These are phyloP conservation scores for Xylaria palmicola DNA, from an alignment of 495 filamentous ascomycete genomes.

Conservation along the genomic window DNA sequence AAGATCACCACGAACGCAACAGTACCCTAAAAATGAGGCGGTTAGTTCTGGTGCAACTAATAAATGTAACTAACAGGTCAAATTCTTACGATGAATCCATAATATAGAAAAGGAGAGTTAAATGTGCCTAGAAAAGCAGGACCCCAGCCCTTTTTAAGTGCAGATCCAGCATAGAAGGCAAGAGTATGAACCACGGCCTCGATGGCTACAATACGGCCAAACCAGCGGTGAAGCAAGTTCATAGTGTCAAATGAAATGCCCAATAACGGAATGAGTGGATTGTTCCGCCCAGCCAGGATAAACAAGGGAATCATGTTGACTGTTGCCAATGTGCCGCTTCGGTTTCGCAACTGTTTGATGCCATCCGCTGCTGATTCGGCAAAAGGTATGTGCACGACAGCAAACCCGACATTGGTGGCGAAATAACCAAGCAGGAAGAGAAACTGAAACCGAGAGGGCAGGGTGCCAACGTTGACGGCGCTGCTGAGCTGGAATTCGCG, in stretches of 20 bases:
- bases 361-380: slow-evolving; percentile 50
- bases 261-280: slow-evolving; percentile 79
- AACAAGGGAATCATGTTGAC: slow-evolving; percentile 93
- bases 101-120: slow-evolving; percentile 41
- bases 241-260: slow-evolving; percentile 94
- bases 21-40: slow-evolving; percentile 47
- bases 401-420: slow-evolving; percentile 75
- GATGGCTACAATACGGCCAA: slow-evolving; percentile 80
- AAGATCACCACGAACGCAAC: slow-evolving; percentile 61
- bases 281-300: slow-evolving; percentile 87
- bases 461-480: slow-evolving; percentile 83
- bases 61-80: neutral
- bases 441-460: slow-evolving; percentile 83
- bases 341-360: slow-evolving; percentile 65
- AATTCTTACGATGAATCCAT: slow-evolving; percentile 55
- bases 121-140: slow-evolving; percentile 39
- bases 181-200: slow-evolving; percentile 73
- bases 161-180: slow-evolving; percentile 59
- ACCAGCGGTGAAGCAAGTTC: slow-evolving; percentile 93
- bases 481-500: slow-evolving; percentile 80
- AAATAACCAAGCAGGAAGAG: slow-evolving; percentile 72
- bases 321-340: slow-evolving; percentile 76
- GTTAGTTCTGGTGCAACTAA: slow-evolving; percentile 20
- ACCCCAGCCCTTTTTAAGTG: slow-evolving; percentile 47
- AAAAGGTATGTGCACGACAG: slow-evolving; percentile 68